Evolutionary conservation across 176 grass and related monocot genomes (phyloP).

Genomic region (Zizania latifolia): DNA sequence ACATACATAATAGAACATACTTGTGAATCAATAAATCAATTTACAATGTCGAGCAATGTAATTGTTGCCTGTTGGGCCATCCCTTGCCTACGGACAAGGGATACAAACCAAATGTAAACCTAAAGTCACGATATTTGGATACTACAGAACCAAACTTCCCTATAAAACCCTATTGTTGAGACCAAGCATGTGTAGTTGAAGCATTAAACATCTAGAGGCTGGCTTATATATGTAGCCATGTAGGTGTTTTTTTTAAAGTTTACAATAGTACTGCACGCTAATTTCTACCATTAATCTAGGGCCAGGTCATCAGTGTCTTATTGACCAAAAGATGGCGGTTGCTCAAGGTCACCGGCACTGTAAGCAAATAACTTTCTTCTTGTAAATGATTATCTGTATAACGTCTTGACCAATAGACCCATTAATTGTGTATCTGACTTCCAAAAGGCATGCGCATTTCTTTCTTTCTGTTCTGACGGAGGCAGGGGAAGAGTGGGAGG

Average conservation of each 20-base stretch:
- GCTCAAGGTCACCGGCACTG: neutral
- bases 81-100: neutral
- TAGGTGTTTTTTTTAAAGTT: neutral
- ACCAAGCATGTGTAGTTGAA: neutral
- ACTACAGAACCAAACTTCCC: neutral
- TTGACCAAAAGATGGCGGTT: neutral
- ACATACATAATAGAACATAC: too few relatives aligned
- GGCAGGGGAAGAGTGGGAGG: neutral
- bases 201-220: neutral
- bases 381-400: neutral
- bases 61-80: too few relatives aligned
- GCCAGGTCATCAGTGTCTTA: neutral
- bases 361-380: neutral
- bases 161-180: neutral
- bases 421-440: neutral
- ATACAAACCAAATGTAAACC: neutral
- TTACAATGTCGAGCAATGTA: too few relatives aligned
- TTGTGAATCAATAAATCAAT: too few relatives aligned
- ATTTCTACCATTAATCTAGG: neutral
- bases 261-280: too few relatives aligned
- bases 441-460: neutral
- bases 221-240: neutral
- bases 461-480: neutral
- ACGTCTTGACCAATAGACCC: neutral
- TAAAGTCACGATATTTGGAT: neutral